These are phyloP conservation scores for Sarcomyxa edulis DNA, from an alignment of 768 basidiomycete species.

Conservation along the genomic window DNA sequence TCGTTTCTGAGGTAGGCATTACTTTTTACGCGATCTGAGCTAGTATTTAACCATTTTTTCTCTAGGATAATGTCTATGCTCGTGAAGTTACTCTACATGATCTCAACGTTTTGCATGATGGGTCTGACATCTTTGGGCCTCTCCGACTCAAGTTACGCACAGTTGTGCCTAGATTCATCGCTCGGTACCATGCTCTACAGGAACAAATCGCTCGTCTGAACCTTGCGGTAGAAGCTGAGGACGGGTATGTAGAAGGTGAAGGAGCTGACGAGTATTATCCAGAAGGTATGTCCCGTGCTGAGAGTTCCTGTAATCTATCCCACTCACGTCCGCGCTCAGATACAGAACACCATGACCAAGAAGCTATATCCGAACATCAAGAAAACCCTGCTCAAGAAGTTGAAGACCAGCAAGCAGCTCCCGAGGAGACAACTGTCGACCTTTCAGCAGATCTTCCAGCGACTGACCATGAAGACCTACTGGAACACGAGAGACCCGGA, in stretches of 20 bases:
- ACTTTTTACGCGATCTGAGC: too few species aligned
- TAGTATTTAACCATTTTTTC: slow-evolving; percentile 1
- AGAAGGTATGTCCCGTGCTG: slow-evolving; percentile 4
- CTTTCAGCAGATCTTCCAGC: not conserved
- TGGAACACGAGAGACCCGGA: too few species aligned
- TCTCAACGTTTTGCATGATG: slow-evolving; percentile 65
- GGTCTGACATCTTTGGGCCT: slow-evolving; percentile 54
- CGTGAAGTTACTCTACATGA: slow-evolving; percentile 71
- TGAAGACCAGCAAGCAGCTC: not conserved
- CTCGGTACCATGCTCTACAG: slow-evolving; percentile 60
- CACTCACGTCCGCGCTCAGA: not conserved
- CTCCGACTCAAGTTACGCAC: slow-evolving; percentile 52
- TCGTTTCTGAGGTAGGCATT: slow-evolving; percentile 55
- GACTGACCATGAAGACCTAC: not conserved
- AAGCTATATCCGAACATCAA: not conserved
- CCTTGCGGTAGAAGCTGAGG: slow-evolving; percentile 10
- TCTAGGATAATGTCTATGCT: slow-evolving; percentile 63
- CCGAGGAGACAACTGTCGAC: not conserved
- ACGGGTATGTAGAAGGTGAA: slow-evolving; percentile 7
- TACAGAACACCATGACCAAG: not conserved
- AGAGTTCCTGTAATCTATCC: not conserved
- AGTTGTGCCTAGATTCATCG: slow-evolving; percentile 54
- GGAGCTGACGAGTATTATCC: slow-evolving; percentile 11
- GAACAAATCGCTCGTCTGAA: slow-evolving; percentile 39
- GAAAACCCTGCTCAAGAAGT: not conserved